A percentile compares a stretch with the other conserved stretches of the same genome.
Evolutionary conservation across 2,329 filamentous ascomycete species (phyloP).

Genomic region (Cladophialophora yegresii): DNA sequence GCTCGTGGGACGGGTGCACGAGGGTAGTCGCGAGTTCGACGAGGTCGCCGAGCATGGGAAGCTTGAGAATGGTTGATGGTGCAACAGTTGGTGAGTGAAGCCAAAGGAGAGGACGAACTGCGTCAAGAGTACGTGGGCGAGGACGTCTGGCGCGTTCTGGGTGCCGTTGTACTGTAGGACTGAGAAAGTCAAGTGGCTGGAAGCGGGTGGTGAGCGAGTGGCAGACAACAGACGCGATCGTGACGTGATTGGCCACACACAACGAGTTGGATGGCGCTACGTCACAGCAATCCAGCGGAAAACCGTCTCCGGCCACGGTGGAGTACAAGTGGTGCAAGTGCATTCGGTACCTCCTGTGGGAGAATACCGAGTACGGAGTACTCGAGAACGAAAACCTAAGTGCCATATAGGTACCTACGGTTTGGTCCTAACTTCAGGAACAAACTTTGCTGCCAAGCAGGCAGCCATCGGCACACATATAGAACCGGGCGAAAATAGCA

Average conservation of each 20-base stretch:
- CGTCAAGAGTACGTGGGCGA: constrained; percentile 1
- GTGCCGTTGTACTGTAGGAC: not conserved
- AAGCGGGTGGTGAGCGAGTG: not conserved
- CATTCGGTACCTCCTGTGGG: not conserved
- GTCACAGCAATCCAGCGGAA: constrained; percentile 3
- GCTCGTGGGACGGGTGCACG: constrained; percentile 28
- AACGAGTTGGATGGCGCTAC: not conserved
- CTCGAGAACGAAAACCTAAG: too few species aligned
- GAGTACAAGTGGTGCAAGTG: not conserved
- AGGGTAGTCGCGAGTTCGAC: constrained; percentile 30
- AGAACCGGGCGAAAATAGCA: not conserved
- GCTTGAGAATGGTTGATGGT: not conserved
- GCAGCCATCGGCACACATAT: not conserved
- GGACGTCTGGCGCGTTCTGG: not conserved
- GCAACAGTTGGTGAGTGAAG: not conserved
- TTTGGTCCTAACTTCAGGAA: too few species aligned
- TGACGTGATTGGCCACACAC: constrained; percentile 28
- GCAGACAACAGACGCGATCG: constrained; percentile 27
- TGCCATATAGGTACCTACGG: too few species aligned
- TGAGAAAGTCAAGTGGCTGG: constrained; percentile 21
- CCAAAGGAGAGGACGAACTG: not conserved
- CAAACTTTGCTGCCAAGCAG: not conserved
- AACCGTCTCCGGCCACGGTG: not conserved
- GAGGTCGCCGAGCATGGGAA: constrained; percentile 31
- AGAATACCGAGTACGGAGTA: too few species aligned